Evolutionary conservation across 1,284 basidiomycete species (phyloP).

Genomic region (Polyporus tsugae): DNA sequence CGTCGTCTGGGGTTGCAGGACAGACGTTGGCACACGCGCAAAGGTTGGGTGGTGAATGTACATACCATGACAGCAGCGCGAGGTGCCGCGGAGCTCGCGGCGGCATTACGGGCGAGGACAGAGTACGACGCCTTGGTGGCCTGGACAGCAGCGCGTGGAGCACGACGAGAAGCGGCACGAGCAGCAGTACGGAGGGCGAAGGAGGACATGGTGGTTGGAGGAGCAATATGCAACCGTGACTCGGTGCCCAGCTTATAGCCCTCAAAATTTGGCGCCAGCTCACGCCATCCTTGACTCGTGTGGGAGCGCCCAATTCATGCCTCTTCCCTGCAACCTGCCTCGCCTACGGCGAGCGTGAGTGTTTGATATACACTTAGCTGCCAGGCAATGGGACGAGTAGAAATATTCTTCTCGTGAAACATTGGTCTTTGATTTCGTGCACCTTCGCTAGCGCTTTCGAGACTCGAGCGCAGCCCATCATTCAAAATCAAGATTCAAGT

Average conservation of each 20-base stretch:
- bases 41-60: conserved; percentile 24
- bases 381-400: no score
- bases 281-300: conserved; percentile 23
- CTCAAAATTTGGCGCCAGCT: conserved; percentile 26
- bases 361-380: neutral
- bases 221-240: conserved; percentile 23
- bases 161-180: conserved; percentile 68
- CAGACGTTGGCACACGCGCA: neutral
- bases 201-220: conserved; percentile 60
- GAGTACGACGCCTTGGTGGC: conserved; percentile 70
- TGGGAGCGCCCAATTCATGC: neutral
- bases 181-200: conserved; percentile 69
- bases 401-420: neutral
- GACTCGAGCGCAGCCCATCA: neutral
- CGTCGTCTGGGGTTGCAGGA: conserved; percentile 25
- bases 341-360: neutral
- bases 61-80: conserved; percentile 55
- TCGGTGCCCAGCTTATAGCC: conserved; percentile 23
- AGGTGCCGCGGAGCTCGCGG: conserved; percentile 42
- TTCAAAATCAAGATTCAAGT: conserved; percentile 9
- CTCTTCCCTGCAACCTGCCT: neutral
- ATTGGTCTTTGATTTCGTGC: neutral
- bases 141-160: conserved; percentile 55
- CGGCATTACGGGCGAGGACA: conserved; percentile 65
- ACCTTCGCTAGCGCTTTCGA: neutral